Evolutionary conservation across 2,329 filamentous ascomycete genomes (phyloP), one percentile per base, ranked within the genome.

Genomic region (Penicillium oxalicum): DNA sequence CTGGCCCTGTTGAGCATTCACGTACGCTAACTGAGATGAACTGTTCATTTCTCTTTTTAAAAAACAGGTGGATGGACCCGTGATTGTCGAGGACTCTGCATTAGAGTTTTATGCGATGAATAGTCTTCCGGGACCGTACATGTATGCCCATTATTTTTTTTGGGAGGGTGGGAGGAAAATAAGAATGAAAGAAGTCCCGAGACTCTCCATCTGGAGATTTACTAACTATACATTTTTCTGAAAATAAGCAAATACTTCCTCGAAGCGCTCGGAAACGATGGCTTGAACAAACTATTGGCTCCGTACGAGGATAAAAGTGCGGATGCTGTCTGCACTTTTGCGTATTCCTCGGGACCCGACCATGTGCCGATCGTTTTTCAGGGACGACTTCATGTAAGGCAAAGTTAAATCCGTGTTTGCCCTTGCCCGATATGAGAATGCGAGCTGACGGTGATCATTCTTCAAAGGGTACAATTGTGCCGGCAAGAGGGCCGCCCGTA

Each of bases 301-400:
- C 87, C 84, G 11, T 93, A 91, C 68, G 75, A 84, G 28, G 86
- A 95, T 71, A 95, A 95, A 72, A 84, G 84, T 39, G 89, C 89
- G 34, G 82, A 91, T 70, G 89, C 90, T 12, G 86, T 95, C 32
- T 94, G 89, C 71, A 95, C 90, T 0, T 94, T 95, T 69, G 90
- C 81, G 25, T 95, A 90, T 72, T 89, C 81, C 40, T 77, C 82
- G 54, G 90, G 89, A 0, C 89, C 88, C 1, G 87, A 86, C 4
- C 75, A 86, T 42, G 81, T 91, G 62, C 83, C 87, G 1, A 74
- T 91, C 18, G 76, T 95, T 12, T 95, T 95, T 69, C 88, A 95
- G 70, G 90, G 90, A 32, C 56, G 54, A 44, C 47, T 61, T 11
- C 29, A 56, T 33, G 59, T 59, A 38, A 8, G 52, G 5, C n/a